A percentile compares a stretch with the other conserved stretches of the same genome.
These are phyloP conservation scores for Cupressus sempervirens DNA, from an alignment of 75 land plant genomes.

Conservation along the genomic window DNA sequence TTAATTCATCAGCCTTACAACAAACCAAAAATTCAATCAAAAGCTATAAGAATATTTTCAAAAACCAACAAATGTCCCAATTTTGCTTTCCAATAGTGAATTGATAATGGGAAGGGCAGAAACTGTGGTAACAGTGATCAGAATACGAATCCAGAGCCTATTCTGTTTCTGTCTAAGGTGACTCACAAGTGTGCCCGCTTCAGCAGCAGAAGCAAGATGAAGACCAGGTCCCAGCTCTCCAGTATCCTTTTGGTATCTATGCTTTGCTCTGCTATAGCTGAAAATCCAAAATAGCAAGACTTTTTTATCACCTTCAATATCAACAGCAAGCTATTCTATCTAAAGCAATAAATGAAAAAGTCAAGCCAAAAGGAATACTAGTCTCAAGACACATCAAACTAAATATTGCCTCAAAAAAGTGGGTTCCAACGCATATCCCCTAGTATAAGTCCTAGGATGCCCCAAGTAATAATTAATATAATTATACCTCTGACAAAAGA, in stretches of 20 bases:
- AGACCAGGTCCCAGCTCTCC: constrained; percentile 72
- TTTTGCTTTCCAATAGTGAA: not conserved
- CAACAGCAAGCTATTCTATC: not conserved
- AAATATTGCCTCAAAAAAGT: not conserved
- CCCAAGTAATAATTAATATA: not conserved
- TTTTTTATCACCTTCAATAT: not conserved
- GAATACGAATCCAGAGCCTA: not conserved
- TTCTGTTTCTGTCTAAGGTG: not conserved
- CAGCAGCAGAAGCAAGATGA: constrained; percentile 91
- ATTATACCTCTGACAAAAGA: not conserved
- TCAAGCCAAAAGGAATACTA: not conserved
- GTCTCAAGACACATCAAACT: not conserved
- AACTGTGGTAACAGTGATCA: not conserved
- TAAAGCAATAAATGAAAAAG: not conserved
- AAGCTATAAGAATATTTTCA: not conserved
- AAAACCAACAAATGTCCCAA: not conserved
- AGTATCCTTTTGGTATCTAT: constrained; percentile 43
- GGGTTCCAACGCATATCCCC: not conserved
- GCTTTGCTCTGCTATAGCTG: constrained; percentile 81
- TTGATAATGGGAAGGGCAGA: not conserved
- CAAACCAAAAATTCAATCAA: not conserved
- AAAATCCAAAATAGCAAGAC: constrained; percentile 11
- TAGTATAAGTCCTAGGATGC: not conserved
- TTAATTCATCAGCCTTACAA: not conserved
- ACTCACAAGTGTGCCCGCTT: constrained; percentile 91